These are phyloP conservation scores for Prinsepia uniflora DNA, from an alignment of 306 rosid species.

Conservation along the genomic window DNA sequence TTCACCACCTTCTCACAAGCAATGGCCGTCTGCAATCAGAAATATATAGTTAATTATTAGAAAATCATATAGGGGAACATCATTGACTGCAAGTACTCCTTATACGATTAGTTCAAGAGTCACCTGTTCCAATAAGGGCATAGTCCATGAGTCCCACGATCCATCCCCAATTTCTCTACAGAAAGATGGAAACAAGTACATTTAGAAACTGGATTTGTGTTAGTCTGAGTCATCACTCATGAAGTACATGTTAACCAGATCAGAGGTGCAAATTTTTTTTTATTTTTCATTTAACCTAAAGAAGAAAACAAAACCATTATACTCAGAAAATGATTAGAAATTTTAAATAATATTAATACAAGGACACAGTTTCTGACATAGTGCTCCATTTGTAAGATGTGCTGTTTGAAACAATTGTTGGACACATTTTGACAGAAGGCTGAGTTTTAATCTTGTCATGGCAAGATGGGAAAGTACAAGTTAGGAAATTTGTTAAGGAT, in stretches of 20 bases:
- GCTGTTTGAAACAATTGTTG: neutral
- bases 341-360: neutral
- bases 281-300: too few relatives aligned
- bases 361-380: neutral
- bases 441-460: conserved; percentile 3
- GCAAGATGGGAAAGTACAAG: neutral
- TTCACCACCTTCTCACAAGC: conserved; percentile 72
- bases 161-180: conserved; percentile 73
- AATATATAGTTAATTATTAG: neutral
- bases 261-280: neutral
- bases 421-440: neutral
- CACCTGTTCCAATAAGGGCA: conserved; percentile 64
- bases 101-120: conserved; percentile 14
- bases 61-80: conserved; percentile 14
- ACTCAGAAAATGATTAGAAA: neutral
- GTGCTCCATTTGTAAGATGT: neutral
- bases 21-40: conserved; percentile 57
- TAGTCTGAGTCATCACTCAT: neutral
- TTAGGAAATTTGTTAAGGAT: neutral
- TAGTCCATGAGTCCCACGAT: conserved; percentile 69
- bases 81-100: conserved; percentile 13
- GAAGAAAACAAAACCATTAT: too few relatives aligned
- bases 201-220: neutral
- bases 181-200: conserved; percentile 22
- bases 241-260: neutral